Base-by-base conservation (phyloP, 805 yeast species). In the Pichia nakasei region DNA sequence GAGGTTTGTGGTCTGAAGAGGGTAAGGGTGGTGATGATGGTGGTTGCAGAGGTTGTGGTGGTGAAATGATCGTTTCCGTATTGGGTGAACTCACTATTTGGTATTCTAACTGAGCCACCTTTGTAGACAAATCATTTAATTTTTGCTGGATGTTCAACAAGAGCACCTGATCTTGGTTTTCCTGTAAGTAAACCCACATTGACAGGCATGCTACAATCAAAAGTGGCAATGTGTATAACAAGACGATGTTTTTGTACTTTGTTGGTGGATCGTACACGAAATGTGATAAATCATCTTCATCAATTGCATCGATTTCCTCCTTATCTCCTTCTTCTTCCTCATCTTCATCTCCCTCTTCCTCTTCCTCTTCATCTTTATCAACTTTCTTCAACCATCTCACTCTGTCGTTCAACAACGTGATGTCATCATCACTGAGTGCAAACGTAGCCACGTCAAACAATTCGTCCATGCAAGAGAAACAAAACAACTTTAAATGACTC, bases 401-500 rank as follows among this genome's bases (percentile, higher is more conserved):
- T 17, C 13, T 29, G 6, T 29, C 32, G 15, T 29, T 29, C 3
- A 29, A 17, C 15, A 29, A 29, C 12, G 32, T 29, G 2, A 29
- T 29, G 15, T 29, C 32, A 3, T 29, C 32, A 7, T 29, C 32
- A 15, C 32, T 29, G 8, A 29, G 7, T 29, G 18, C 32, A 29
- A 29, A 29, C 13, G 32, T 29, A 29, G 32, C 32, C 32, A 29
- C 32, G 13, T 29, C 18, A 29, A 29, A 29, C 17, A 29, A 17
- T 13, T 29, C 32, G 18, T 29, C 32, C 32, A 29, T 13, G 18
- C 17, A 24, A 17, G n/a, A 40, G 26, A 34, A 22, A 27, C 21
- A 18, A 33, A 12, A 18, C 17, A 17, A 32, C 24, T 11, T 24
- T 24, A 24, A 29, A 39, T 15, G 49, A 54, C 51, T 56, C n/a